Conservation (phyloP, 2,329 filamentous ascomycete genomes). For the Talaromyces islandicus region DNA sequence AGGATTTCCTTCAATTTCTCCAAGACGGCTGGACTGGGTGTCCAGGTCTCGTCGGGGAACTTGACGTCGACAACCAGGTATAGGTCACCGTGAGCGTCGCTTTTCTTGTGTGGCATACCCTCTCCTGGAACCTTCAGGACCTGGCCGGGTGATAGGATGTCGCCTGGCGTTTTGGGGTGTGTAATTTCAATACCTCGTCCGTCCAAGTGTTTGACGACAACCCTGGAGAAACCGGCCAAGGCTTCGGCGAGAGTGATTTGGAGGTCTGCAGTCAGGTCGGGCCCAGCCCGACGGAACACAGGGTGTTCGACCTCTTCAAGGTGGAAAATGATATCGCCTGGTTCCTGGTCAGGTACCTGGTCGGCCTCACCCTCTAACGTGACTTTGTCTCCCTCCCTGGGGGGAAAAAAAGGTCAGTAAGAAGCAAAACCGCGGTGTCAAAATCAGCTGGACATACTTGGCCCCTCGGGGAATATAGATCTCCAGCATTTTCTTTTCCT, state of each 20-base stretch:
- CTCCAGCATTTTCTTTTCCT: constrained; percentile 90
- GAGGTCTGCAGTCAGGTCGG: constrained; percentile 77
- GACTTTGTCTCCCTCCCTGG: constrained; percentile 75
- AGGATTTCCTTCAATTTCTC: constrained; percentile 69
- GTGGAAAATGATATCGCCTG: constrained; percentile 89
- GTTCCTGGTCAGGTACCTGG: constrained; percentile 79
- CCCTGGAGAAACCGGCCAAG: constrained; percentile 79
- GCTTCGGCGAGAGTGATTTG: constrained; percentile 78
- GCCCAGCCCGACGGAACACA: constrained; percentile 72
- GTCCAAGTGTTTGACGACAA: constrained; percentile 87
- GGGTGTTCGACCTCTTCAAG: constrained; percentile 77
- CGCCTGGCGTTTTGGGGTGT: constrained; percentile 69
- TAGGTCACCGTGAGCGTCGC: constrained; percentile 76
- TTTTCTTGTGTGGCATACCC: constrained; percentile 89
- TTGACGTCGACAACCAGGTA: constrained; percentile 80
- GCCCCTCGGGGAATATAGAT: constrained; percentile 90
- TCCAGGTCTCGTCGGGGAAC: constrained; percentile 84
- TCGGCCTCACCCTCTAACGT: constrained; percentile 90
- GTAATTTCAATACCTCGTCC: constrained; percentile 80
- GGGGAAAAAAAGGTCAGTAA: constrained; percentile 11
- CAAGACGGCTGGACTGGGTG: constrained; percentile 64
- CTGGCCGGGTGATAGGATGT: constrained; percentile 76
- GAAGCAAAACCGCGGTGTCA: not conserved
- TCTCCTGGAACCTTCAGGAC: constrained; percentile 80
- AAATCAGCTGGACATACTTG: constrained; percentile 38